phyloP scores from a whole-genome alignment of 2,329 filamentous ascomycete species.

The Neofusicoccum laricinum region DNA sequence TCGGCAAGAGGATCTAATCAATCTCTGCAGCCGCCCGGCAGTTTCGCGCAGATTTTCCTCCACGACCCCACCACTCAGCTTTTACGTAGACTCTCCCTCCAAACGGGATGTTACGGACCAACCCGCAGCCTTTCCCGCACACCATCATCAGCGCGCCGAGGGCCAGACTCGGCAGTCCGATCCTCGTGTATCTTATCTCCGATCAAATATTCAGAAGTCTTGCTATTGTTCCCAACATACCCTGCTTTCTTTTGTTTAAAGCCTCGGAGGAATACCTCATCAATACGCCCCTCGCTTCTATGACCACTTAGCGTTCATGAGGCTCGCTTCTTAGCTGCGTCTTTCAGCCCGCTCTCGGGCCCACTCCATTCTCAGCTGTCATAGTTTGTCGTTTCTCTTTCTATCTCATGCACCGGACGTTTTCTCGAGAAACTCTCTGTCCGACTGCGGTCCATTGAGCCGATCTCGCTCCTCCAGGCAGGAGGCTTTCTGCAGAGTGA shows the following conservation, averaged over 20 bases:
- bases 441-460: not conserved
- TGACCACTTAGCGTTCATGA: not conserved
- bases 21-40: not conserved
- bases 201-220: not conserved
- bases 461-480: not conserved
- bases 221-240: not conserved
- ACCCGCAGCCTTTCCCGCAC: not conserved
- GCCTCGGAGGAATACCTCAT: not conserved
- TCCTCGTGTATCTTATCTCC: slow-evolving; percentile 4
- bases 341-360: not conserved
- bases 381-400: not conserved
- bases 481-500: not conserved
- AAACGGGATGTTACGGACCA: not conserved
- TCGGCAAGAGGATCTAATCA: slow-evolving; percentile 4
- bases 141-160: not conserved
- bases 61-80: not conserved
- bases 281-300: not conserved
- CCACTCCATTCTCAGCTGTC: not conserved
- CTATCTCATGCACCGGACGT: not conserved
- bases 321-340: not conserved
- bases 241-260: not conserved
- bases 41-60: not conserved
- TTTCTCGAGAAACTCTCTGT: not conserved
- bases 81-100: not conserved
- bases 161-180: not conserved